Percentiles rank a stretch among this genome's conserved stretches.
Evolutionary conservation across 176 grass and related monocot genomes (phyloP).

Genomic region (Carex littledalei): DNA sequence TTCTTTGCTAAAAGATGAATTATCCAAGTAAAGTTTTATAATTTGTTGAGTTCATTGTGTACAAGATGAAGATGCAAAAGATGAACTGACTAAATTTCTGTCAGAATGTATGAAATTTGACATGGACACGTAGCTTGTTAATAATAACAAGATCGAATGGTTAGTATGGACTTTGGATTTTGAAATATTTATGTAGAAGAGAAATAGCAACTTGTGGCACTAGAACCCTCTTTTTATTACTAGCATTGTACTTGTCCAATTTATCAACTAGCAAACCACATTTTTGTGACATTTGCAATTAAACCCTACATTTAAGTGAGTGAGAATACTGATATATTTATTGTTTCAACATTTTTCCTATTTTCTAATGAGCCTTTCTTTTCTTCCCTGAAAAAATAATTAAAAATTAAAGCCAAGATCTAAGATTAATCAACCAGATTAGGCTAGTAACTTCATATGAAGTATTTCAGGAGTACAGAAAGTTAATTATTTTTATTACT

Average conservation of each 20-base stretch:
- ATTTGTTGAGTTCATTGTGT: not conserved
- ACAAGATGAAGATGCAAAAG: not conserved
- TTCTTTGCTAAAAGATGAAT: not conserved
- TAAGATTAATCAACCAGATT: not conserved
- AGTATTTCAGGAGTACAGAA: not conserved
- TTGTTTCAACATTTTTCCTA: not conserved
- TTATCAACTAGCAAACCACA: not conserved
- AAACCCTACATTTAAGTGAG: not conserved
- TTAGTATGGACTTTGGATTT: not conserved
- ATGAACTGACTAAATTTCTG: not conserved
- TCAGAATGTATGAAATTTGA: not conserved
- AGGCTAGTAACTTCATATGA: not conserved
- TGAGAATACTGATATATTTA: not conserved
- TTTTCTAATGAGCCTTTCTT: not conserved
- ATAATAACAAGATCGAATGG: not conserved
- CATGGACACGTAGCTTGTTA: not conserved
- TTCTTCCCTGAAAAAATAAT: not conserved
- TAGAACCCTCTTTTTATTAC: not conserved
- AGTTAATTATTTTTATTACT: not conserved
- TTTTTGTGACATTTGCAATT: not conserved
- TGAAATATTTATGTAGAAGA: not conserved
- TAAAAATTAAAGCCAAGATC: not conserved
- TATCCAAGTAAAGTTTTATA: not conserved
- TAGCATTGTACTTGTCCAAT: not conserved
- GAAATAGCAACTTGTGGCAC: not conserved